Evolutionary conservation across 192 early-diverging fungal genomes (phyloP).

Genomic region (Coemansia sp.): DNA sequence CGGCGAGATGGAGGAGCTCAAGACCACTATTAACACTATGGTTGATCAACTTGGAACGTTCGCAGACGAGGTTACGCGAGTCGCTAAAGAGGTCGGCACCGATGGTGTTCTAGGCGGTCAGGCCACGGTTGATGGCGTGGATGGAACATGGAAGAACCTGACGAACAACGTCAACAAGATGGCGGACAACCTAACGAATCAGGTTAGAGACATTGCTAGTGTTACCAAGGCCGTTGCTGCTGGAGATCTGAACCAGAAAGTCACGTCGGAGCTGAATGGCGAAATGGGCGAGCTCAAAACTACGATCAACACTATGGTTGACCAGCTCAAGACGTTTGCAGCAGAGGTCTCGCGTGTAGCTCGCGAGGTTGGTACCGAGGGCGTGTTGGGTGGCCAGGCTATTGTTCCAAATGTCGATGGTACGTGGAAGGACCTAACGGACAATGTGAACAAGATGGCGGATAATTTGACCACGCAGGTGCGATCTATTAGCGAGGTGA

Average conservation of each 20-base stretch:
- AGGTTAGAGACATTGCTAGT: constrained; percentile 64
- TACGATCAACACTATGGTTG: constrained; percentile 70
- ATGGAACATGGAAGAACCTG: constrained; percentile 69
- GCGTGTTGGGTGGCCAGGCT: constrained; percentile 71
- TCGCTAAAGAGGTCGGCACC: constrained; percentile 74
- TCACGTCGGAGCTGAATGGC: constrained; percentile 61
- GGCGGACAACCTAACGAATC: constrained; percentile 65
- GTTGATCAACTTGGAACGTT: constrained; percentile 65
- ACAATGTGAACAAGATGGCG: constrained; percentile 77
- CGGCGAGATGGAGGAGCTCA: constrained; percentile 74
- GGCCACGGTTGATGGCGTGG: constrained; percentile 61
- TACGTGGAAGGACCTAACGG: constrained; percentile 73
- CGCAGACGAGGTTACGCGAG: constrained; percentile 70
- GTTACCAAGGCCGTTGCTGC: constrained; percentile 67
- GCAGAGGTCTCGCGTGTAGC: constrained; percentile 70
- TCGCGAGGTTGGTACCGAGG: constrained; percentile 71
- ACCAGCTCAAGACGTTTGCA: constrained; percentile 67
- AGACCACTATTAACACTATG: constrained; percentile 73
- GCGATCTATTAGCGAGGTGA: constrained; percentile 67
- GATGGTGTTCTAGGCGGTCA: constrained; percentile 65
- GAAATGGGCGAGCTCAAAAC: constrained; percentile 63
- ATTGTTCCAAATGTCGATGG: constrained; percentile 64
- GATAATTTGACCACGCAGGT: constrained; percentile 69
- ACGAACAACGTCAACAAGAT: constrained; percentile 74
- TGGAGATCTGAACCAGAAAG: constrained; percentile 63